A percentile compares a stretch with the other conserved stretches of the same genome.
Evolutionary conservation across 2,329 filamentous ascomycete species (phyloP).

Genomic region (Pyrenophora graminea): DNA sequence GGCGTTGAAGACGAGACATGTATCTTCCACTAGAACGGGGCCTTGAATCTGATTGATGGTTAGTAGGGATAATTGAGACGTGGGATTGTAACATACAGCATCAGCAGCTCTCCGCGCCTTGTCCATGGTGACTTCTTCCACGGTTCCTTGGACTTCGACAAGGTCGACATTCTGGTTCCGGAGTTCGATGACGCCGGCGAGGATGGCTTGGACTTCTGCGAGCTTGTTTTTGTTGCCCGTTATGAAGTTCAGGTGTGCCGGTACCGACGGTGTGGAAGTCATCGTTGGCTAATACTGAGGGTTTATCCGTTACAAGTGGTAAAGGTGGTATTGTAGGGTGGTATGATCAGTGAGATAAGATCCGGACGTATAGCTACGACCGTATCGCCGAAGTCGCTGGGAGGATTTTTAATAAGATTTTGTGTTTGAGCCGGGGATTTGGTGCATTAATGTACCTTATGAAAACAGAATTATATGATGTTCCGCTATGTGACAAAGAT

Average conservation of each 20-base stretch:
- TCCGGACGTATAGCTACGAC: too few species aligned
- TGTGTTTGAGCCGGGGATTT: neutral
- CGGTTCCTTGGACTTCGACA: constrained; percentile 85
- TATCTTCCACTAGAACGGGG: constrained; percentile 94
- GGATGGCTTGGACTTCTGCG: constrained; percentile 79
- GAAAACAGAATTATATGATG: neutral
- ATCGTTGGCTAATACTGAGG: constrained; percentile 5
- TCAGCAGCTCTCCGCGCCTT: constrained; percentile 86
- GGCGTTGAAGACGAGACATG: constrained; percentile 89
- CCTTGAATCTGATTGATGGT: constrained; percentile 66
- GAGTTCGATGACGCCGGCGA: constrained; percentile 72
- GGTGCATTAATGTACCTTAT: neutral
- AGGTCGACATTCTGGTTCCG: constrained; percentile 77
- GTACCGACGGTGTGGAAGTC: constrained; percentile 22
- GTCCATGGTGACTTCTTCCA: constrained; percentile 87
- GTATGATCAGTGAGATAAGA: too few species aligned
- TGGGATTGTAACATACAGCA: constrained; percentile 57
- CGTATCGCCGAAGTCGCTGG: too few species aligned
- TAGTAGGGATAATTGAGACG: neutral
- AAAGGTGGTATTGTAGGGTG: too few species aligned
- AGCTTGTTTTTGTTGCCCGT: constrained; percentile 97
- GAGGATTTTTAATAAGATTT: too few species aligned
- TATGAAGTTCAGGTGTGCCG: constrained; percentile 80
- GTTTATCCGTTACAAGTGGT: too few species aligned
- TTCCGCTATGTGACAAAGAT: neutral